Conservation (phyloP, 1,139 yeast genomes). For the Debaryomyces nepalensis region DNA sequence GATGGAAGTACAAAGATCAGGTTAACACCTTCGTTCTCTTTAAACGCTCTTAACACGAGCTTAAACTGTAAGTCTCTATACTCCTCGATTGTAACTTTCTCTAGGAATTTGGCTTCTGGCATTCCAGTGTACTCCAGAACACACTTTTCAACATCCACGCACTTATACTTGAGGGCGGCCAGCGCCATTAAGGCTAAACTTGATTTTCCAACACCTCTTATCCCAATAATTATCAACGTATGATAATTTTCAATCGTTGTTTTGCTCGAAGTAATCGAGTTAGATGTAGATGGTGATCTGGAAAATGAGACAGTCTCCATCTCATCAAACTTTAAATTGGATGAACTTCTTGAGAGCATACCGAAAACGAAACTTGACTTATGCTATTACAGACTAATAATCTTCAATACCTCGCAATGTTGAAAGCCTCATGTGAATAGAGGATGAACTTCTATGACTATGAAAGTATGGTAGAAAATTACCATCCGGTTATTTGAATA, state of each 20-base stretch:
- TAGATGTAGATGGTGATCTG: conserved; percentile 6
- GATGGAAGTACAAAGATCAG: conserved; percentile 20
- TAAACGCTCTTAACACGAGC: conserved; percentile 14
- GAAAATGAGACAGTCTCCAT: conserved; percentile 4
- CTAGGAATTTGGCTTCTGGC: conserved; percentile 15
- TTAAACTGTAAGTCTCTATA: conserved; percentile 17
- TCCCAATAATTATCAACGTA: conserved; percentile 19
- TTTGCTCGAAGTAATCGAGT: background rate
- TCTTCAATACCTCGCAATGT: conserved; percentile 1
- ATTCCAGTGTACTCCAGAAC: conserved; percentile 16
- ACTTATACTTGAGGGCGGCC: conserved; percentile 19
- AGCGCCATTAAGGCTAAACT: conserved; percentile 24
- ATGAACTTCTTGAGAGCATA: background rate
- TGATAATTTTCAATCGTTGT: background rate
- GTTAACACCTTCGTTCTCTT: conserved; percentile 9
- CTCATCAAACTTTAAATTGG: conserved; percentile 1
- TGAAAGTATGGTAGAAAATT: background rate
- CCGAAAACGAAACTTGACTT: background rate
- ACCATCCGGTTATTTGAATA: conserved; percentile 5
- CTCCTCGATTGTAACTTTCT: conserved; percentile 14
- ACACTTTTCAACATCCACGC: conserved; percentile 20
- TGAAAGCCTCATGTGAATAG: background rate
- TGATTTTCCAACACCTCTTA: conserved; percentile 26
- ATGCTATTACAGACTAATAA: background rate
- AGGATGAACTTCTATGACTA: conserved; percentile 2